Base-by-base conservation (phyloP, 225 moss, liverwort and hornwort species). In the Climacium dendroides region DNA sequence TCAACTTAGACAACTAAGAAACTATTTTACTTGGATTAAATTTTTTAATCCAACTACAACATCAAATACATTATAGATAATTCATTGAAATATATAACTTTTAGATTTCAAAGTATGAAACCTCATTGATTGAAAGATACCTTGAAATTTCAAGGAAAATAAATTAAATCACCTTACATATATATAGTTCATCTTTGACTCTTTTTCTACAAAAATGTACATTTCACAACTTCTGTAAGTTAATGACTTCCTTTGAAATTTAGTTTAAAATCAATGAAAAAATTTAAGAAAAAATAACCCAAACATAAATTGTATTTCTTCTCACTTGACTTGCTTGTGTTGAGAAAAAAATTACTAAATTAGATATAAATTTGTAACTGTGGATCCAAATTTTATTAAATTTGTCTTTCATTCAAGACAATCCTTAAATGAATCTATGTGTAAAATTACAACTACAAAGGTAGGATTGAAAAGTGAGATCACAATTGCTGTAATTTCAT, bases 71-170 rank as follows among this genome's bases (percentile, higher is more conserved):
- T n/a, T n/a, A n/a, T 45, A 43, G 39, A 28, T 72, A 45, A 17
- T 0, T 72, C 6, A 72, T 28, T 45, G 29, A 72, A 45, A 4
- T 28, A 39, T 26, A 15, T 2, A 16, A 0, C 0, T 28, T 28
- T 72, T 6, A 45, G 28, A 45, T 72, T 28, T 45, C 45, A 45
- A 72, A 5, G 9, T 16, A 3, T 28, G 16, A 43, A 16, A 16
- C 3, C 9, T 45, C 15, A 28, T 1, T n/a, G 2, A 16, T 16
- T 29, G 3, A 28, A 17, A 72, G 3, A 26, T 72, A 45, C 4
- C 2, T 29, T 45, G 1, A 29, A 39, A 9, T 1, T 43, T 43
- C 26, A 9, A 26, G 4, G 5, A 8, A 2, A 9, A 26, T 26
- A 41, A 43, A 43, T 71, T 12, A 39, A 41, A 71, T 25, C 1